Evolutionary conservation across 2,329 filamentous ascomycete species (phyloP).

Genomic region (Phaeophleospora eucalypticola): DNA sequence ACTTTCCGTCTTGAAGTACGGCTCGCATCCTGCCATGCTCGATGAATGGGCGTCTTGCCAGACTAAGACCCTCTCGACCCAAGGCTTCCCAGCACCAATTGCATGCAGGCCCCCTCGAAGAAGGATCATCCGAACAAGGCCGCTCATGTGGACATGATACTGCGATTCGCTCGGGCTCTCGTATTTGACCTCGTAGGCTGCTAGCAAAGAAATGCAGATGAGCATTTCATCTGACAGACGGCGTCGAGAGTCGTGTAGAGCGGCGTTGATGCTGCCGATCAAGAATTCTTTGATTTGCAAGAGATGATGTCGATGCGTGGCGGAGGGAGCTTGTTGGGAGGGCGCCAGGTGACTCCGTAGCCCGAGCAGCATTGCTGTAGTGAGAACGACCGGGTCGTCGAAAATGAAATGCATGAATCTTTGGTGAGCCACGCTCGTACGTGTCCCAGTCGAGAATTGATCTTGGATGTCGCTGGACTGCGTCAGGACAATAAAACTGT

Average conservation of each 20-base stretch:
- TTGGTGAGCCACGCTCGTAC: background rate
- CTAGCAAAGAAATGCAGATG: conserved; percentile 11
- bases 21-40: background rate
- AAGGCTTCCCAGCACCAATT: conserved; percentile 6
- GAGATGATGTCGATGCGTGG: conserved; percentile 7
- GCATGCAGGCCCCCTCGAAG: conserved; percentile 12
- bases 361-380: conserved; percentile 5
- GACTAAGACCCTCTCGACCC: conserved; percentile 5
- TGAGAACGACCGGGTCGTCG: conserved; percentile 6
- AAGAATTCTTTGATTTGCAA: conserved; percentile 10
- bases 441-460: background rate
- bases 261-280: conserved; percentile 12
- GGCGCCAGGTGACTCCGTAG: background rate
- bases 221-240: conserved; percentile 13
- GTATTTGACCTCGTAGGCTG: conserved; percentile 16
- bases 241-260: conserved; percentile 11
- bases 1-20: no score
- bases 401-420: conserved; percentile 6
- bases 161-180: conserved; percentile 1
- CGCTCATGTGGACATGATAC: conserved; percentile 18
- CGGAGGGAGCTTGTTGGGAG: background rate
- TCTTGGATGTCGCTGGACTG: conserved; percentile 5
- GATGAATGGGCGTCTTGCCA: conserved; percentile 5
- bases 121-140: conserved; percentile 11
- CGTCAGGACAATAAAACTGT: conserved; percentile 4